Conservation (phyloP, 305 asterid genomes). For the Solanum hybrid region DNA sequence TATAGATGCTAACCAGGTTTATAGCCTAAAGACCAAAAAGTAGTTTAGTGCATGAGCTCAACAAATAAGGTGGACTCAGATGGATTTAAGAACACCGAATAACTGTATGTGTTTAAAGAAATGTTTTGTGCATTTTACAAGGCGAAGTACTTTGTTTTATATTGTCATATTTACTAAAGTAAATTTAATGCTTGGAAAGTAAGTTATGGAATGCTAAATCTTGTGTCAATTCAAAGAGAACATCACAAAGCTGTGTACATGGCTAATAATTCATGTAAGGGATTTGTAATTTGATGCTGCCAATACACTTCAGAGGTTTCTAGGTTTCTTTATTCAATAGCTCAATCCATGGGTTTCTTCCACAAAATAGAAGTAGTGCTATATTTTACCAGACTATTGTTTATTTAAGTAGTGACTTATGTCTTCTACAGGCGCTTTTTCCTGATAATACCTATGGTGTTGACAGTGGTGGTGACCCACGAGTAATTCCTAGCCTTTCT, state of each 20-base stretch:
- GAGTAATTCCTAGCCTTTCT: conserved; percentile 81
- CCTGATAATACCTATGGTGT: conserved; percentile 96
- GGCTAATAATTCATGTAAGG: neutral
- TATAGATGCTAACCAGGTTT: neutral
- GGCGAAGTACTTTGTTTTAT: neutral
- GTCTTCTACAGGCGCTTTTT: conserved; percentile 63
- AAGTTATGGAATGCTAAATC: neutral
- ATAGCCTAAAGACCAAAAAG: neutral
- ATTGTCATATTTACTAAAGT: neutral
- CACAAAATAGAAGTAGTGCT: conserved; percentile 1
- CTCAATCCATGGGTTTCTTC: neutral
- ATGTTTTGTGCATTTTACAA: neutral
- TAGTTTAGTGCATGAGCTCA: neutral
- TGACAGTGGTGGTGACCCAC: conserved; percentile 99
- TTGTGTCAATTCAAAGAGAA: neutral
- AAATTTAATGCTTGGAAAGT: neutral
- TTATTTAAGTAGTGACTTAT: conserved; percentile 2
- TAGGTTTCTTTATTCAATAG: neutral
- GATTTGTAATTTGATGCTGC: neutral
- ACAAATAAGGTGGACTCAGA: neutral
- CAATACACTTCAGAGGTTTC: neutral
- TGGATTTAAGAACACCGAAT: neutral
- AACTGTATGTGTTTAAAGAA: neutral
- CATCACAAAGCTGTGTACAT: neutral
- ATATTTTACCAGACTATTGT: neutral